Percentiles rank a stretch among this genome's conserved stretches.
phyloP scores from a whole-genome alignment of 352 stramenopile species.

The Phytophthora megakarya region DNA sequence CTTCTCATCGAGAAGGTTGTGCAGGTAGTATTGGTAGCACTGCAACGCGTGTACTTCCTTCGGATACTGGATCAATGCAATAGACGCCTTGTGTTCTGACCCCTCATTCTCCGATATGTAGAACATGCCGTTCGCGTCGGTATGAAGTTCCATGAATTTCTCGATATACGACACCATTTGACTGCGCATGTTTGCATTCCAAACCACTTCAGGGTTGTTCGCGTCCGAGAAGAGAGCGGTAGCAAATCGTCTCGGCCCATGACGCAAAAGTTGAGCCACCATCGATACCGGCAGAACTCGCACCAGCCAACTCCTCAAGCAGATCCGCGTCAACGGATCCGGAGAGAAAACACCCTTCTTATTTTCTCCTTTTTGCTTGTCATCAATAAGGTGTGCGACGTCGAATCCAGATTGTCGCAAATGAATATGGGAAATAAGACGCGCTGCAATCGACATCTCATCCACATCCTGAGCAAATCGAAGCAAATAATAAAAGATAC shows the following conservation, averaged over 20 bases:
- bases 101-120: conserved; percentile 71
- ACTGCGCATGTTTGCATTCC: conserved; percentile 84
- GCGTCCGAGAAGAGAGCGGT: conserved; percentile 81
- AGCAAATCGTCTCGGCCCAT: conserved; percentile 76
- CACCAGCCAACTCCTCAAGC: conserved; percentile 84
- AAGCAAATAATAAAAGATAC: conserved; percentile 89
- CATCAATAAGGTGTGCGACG: conserved; percentile 60
- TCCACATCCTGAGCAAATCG: conserved; percentile 80
- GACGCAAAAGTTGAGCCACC: conserved; percentile 82
- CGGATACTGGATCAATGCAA: conserved; percentile 82
- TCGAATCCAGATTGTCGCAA: conserved; percentile 77
- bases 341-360: conserved; percentile 84
- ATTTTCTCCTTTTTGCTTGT: conserved; percentile 78
- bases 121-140: conserved; percentile 70
- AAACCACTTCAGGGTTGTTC: conserved; percentile 88
- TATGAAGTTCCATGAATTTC: conserved; percentile 85
- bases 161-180: conserved; percentile 89
- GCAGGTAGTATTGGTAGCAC: conserved; percentile 89
- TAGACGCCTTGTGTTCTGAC: conserved; percentile 77
- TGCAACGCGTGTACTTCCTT: conserved; percentile 85
- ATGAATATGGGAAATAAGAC: conserved; percentile 84
- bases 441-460: conserved; percentile 81
- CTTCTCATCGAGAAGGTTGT: conserved; percentile 87
- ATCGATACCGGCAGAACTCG: conserved; percentile 84
- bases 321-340: conserved; percentile 82